Base-by-base conservation (phyloP, 2,329 filamentous ascomycete species). In the Venturia pyrina region DNA sequence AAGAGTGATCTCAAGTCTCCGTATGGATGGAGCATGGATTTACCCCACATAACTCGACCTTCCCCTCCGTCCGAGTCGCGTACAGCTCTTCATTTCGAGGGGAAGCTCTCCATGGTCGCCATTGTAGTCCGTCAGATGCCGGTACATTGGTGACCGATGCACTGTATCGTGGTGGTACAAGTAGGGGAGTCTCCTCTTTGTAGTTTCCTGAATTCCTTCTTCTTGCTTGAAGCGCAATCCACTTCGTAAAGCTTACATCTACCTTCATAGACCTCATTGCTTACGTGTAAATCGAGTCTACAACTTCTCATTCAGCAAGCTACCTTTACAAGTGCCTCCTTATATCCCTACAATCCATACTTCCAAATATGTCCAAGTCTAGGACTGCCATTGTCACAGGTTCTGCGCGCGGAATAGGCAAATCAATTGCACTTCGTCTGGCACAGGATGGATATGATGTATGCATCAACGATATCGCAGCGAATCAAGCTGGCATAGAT, bases 381-480 rank as follows among this genome's bases (percentile, higher is more conserved):
- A 59, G 53, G 17, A 59, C 53, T 37, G 75, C 75, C 19, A 77
- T 77, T 65, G 74, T 77, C 11, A 77, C 75, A 4, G 75, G 75
- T 19, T 75, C 75, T 32, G 71, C 73, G 28, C 74, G 74, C 63
- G 75, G 75, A 67, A 76, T 77, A 68, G 86, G 86, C 60, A 84
- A 83, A 70, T 81, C 84, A 24, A 86, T 88, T 64, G 87, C 86
- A 21, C 75, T 87, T 8, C 84, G 87, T 2, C 79, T 89, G 19
- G 86, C 86, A 6, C 75, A 79, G 28, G 87, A 89, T 68, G 87
- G 87, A 65, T 89, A 89, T 75, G 80, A 85, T 69, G 78, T 90
- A 62, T 87, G 85, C 70, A 77, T 89, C 68, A 89, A 88, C 71
- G 87, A 89, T 69, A 76, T 89, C 19, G 69, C 77, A 37, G 77